Evolutionary conservation across 306 rosid genomes (phyloP).

Genomic region (Adenanthera pavonina): DNA sequence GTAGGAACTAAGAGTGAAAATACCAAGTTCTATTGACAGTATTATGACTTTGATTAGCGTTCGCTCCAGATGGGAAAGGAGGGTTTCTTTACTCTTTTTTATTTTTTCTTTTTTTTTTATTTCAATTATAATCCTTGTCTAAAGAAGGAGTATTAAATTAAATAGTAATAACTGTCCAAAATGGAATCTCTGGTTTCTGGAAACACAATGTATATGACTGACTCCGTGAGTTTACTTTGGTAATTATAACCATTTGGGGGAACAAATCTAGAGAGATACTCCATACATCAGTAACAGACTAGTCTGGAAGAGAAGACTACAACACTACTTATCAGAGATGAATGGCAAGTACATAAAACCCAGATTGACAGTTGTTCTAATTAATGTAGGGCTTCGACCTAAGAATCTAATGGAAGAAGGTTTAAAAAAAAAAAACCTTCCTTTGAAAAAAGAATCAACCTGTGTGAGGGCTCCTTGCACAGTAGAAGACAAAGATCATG

Average conservation of each 20-base stretch:
- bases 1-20: not conserved
- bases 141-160: not conserved
- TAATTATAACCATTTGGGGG: not conserved
- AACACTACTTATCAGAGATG: slow-evolving; percentile 45
- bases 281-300: not conserved
- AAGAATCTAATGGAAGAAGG: slow-evolving; percentile 34
- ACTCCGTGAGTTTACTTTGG: not conserved
- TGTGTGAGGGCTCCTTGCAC: slow-evolving; percentile 23
- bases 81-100: not conserved
- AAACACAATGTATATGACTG: slow-evolving; percentile 4
- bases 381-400: slow-evolving; percentile 38
- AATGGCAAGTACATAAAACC: slow-evolving; percentile 54
- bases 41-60: not conserved
- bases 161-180: too few relatives aligned
- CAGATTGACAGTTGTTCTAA: slow-evolving; percentile 60
- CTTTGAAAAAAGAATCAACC: not conserved
- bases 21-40: not conserved
- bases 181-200: not conserved
- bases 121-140: not conserved
- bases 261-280: not conserved
- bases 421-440: too few relatives aligned
- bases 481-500: slow-evolving; percentile 51
- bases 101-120: not conserved
- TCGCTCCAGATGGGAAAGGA: not conserved
- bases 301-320: slow-evolving; percentile 25